A percentile compares a stretch with the other conserved stretches of the same genome.
phyloP scores from a whole-genome alignment of 345 rosid species.

The Lumnitzera littorea region DNA sequence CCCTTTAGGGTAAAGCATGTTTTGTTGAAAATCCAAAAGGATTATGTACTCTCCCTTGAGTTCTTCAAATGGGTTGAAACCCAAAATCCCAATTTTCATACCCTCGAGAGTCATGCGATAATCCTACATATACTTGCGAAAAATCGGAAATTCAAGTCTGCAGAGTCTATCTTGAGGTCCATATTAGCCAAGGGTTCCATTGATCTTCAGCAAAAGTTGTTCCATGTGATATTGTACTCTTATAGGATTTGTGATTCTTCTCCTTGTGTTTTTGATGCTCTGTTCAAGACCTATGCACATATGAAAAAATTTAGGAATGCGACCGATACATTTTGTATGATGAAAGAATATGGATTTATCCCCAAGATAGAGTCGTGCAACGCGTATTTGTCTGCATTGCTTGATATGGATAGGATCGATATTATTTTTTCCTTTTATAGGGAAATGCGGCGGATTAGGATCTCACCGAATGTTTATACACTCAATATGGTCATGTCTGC shows the following conservation, averaged over 20 bases:
- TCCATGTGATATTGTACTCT: conserved; percentile 48
- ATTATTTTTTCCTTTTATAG: conserved; percentile 50
- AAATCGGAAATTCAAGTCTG: conserved; percentile 61
- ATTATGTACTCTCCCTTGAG: conserved; percentile 60
- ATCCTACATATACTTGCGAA: conserved; percentile 66
- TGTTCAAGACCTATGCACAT: conserved; percentile 64
- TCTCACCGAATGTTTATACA: conserved; percentile 70
- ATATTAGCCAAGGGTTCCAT: conserved; percentile 14
- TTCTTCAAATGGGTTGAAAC: conserved; percentile 62
- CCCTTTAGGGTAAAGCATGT: conserved; percentile 54
- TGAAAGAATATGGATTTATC: conserved; percentile 64
- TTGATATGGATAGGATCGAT: conserved; percentile 48
- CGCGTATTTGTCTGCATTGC: conserved; percentile 63
- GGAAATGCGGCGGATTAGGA: conserved; percentile 61
- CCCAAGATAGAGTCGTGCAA: conserved; percentile 77
- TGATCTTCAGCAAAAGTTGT: conserved; percentile 48
- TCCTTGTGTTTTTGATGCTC: conserved; percentile 61
- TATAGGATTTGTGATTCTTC: conserved; percentile 73
- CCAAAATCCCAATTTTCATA: conserved; percentile 34
- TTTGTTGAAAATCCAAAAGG: conserved; percentile 53
- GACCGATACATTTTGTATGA: conserved; percentile 39
- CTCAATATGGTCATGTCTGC: conserved; percentile 60
- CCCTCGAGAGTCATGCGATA: conserved; percentile 52
- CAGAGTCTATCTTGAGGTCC: conserved; percentile 45
- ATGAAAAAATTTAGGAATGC: conserved; percentile 69